Base-by-base conservation (phyloP, 2,329 filamentous ascomycete species). In the Arthrobotrys pseudoclavata region DNA sequence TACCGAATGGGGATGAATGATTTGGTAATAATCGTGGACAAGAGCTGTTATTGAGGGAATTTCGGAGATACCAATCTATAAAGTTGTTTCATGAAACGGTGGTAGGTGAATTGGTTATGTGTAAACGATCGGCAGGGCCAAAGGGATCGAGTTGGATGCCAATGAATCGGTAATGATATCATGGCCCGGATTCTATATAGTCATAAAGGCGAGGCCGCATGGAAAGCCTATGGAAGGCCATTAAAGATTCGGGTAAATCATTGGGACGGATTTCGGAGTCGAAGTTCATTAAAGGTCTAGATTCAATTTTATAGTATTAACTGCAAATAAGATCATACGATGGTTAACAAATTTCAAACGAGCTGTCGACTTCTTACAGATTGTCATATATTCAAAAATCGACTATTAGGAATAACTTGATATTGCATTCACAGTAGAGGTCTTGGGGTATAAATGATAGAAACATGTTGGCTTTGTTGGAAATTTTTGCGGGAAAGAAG, bases 381-480 rank as follows among this genome's bases (percentile, higher is more conserved):
- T n/a, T n/a, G n/a, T n/a, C n/a, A n/a, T n/a, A n/a, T n/a, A n/a
- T n/a, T n/a, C n/a, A n/a, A n/a, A n/a, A n/a, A n/a, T n/a, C n/a
- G 29, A 31, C 13, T 40, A 40, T 40, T 12, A 15, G 37, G 12
- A 40, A 4, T 12, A n/a, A n/a, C 13, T 40, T 40, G 37, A 40
- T 40, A 40, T 40, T 12, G n/a, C n/a, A n/a, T n/a, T n/a, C n/a
- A n/a, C n/a, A n/a, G n/a, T n/a, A n/a, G n/a, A n/a, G n/a, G n/a
- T n/a, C n/a, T n/a, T n/a, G n/a, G 31, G 7, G 31, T 34, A 9
- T 5, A 34, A 5, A 15, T 15, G 37, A 15, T 15, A 40, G 37
- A n/a, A 31, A 18, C 24, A 29, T 37, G 52, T 57, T 57, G 52
- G n/a, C 13, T 57, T 37, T 37, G 52, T 57, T 29, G 52, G 29